Evolutionary conservation across 331 rosid genomes (phyloP), one percentile per base, ranked within the genome.

Genomic region (Malus hybrid): DNA sequence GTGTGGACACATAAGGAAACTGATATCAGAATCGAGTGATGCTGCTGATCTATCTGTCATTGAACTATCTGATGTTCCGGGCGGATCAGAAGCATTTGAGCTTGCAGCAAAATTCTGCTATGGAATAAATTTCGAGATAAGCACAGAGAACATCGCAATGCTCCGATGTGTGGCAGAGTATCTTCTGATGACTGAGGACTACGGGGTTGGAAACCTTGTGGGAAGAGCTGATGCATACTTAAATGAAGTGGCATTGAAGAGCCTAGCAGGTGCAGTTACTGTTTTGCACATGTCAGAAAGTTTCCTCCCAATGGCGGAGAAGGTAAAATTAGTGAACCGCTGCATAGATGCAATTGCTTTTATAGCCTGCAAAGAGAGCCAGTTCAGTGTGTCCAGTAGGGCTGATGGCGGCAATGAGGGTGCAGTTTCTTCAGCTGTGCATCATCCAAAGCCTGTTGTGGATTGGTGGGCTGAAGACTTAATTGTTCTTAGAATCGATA

Each of bases 401-500:
- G 74, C 63, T 65, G 87, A 82, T 20, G 72, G 79, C 50, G 80
- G 80, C 28, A 44, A 72, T 27, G 91, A 76, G 52, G 80, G 84
- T 70, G 74, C 70, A 9, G 55, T 28, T 59, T 76, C 95, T 78
- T 82, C 93, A n/a, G 39, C 62, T 22, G 68, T 78, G 66, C 79
- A 85, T 68, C 84, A 86, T 28, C 81, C 87, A 24, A 88, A 83
- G 65, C 83, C 96, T 8, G 65, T 84, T n/a, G 96, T 90, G 80
- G 97, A 90, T 24, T 94, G 97, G 97, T 94, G 99, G 99, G 96
- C 99, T 55, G 99, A 94, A 75, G 97, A 94, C 70, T 73, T 94
- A 2, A 89, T 84, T 28, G 88, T 92, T 67, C 93, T 94, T 52
- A 80, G 99, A 90, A 90, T 94, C 52, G 99, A 94, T 76, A 81